These are phyloP conservation scores for Bonnemaisonia californica DNA, from an alignment of 31 red algal species.

Conservation along the genomic window DNA sequence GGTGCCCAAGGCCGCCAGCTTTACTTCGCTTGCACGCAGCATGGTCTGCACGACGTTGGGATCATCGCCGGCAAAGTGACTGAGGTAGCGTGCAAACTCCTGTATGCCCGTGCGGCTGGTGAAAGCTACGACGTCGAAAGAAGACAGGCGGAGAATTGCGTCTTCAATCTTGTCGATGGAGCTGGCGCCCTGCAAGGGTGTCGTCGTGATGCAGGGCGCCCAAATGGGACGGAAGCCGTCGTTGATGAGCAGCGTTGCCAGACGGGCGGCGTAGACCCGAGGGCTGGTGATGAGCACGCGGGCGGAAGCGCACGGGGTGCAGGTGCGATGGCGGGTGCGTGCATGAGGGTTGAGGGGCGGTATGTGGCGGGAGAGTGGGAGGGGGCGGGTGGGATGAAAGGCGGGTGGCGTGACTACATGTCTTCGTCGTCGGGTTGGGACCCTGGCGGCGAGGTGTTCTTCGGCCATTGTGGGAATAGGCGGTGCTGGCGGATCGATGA, in stretches of 20 bases:
- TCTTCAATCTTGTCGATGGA: constrained; percentile 22
- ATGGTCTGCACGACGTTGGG: constrained; percentile 1
- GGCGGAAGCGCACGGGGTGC: constrained; percentile 9
- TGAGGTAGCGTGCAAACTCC: constrained; percentile 12
- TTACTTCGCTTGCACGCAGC: constrained; percentile 34
- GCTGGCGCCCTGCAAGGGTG: background rate
- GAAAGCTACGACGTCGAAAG: constrained; percentile 48
- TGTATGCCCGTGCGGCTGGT: constrained; percentile 20
- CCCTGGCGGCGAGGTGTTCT: constrained; percentile 19
- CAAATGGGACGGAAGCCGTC: constrained; percentile 27
- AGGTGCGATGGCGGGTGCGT: no score
- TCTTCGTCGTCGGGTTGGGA: constrained; percentile 24
- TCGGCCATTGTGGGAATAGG: constrained; percentile 19
- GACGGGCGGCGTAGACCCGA: constrained; percentile 23
- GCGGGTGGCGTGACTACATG: no score
- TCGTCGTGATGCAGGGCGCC: constrained; percentile 37
- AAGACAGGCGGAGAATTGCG: constrained; percentile 35
- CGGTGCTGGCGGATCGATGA: constrained; percentile 35
- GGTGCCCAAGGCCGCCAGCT: constrained; percentile 42
- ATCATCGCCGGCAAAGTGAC: background rate
- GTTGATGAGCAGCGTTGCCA: constrained; percentile 30
- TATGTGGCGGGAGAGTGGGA: no score
- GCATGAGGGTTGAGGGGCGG: no score
- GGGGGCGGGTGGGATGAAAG: no score
- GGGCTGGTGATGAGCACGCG: constrained; percentile 37